These are phyloP conservation scores for Cytauxzoon felis DNA, from an alignment of 169 alveolate species.

Conservation along the genomic window DNA sequence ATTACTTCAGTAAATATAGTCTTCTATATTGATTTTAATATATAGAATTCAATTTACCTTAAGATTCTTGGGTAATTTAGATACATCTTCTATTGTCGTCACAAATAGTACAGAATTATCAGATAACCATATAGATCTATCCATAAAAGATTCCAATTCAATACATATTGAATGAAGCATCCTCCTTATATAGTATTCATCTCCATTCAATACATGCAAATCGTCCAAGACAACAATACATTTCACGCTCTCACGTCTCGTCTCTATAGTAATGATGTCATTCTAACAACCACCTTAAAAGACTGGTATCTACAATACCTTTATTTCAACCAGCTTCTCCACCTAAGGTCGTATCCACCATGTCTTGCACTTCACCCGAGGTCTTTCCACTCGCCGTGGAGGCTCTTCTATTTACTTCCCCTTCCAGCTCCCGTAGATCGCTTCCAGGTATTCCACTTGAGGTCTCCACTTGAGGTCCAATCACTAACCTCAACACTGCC, in stretches of 20 bases:
- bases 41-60: constrained; percentile 14
- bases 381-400: too few relatives aligned
- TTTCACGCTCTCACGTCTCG: constrained; percentile 7
- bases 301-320: too few relatives aligned
- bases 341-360: not conserved
- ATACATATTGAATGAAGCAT: constrained; percentile 16
- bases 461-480: too few relatives aligned
- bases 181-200: constrained; percentile 15
- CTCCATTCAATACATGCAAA: constrained; percentile 18
- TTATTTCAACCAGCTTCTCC: too few relatives aligned
- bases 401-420: too few relatives aligned
- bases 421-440: too few relatives aligned
- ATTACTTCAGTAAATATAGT: not conserved
- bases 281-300: too few relatives aligned
- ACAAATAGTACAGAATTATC: constrained; percentile 24
- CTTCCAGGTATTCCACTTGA: too few relatives aligned
- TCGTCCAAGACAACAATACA: constrained; percentile 48
- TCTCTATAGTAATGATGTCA: not conserved
- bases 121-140: not conserved
- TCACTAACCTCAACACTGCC: too few relatives aligned
- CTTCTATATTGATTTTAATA: not conserved
- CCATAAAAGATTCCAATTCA: constrained; percentile 21
- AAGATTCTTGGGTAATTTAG: constrained; percentile 14
- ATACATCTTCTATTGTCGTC: constrained; percentile 12
- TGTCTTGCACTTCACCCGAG: not conserved